Evolutionary conservation across 2,329 filamentous ascomycete species (phyloP), one percentile per base, ranked within the genome.

Genomic region (Incumbomyces delicatus): DNA sequence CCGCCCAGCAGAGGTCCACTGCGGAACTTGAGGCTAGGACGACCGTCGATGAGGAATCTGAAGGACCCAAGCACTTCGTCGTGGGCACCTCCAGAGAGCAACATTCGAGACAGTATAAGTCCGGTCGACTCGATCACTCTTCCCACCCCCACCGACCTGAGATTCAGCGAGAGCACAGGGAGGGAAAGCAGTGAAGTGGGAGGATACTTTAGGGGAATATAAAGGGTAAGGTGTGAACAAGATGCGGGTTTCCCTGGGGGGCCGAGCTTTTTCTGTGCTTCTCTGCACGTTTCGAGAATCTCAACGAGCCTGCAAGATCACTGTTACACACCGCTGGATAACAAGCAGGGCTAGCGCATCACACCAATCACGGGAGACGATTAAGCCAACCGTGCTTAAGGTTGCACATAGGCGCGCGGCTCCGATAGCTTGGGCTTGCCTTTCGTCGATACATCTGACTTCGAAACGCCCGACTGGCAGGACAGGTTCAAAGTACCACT

Each of bases 91-190:
- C 8, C 27, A 2, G 16, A 46, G 17, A 14, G 11, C 6, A 20
- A 32, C 14, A 12, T 32, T 13, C 36, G 44, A 32, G 33, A 41
- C 18, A 46, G 36, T 20, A 40, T 40, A 36, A 46, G 35, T 20
- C 44, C 44, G n/a, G 36, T 46, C 10, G 44, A 41, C 22, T 13
- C 17, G 2, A 30, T 6, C 18, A 16, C 32, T 14, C 14, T 35
- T 7, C 13, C 38, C 12, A 41, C 31, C 13, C 42, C 42, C 3
- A 46, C 36, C 14, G 37, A 41, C 10, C n/a, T 46, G 3, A 46
- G 44, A 40, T 46, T 40, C 30, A 46, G 36, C 16, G 44, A 41
- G 20, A 46, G 44, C 20, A 46, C 44, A 17, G 22, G n/a, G 7
- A 30, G 44, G 32, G 44, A 14, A 41, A 45, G 42, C 32, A 45